Conservation (phyloP, 2,329 filamentous ascomycete species). For the Alternaria sp. region DNA sequence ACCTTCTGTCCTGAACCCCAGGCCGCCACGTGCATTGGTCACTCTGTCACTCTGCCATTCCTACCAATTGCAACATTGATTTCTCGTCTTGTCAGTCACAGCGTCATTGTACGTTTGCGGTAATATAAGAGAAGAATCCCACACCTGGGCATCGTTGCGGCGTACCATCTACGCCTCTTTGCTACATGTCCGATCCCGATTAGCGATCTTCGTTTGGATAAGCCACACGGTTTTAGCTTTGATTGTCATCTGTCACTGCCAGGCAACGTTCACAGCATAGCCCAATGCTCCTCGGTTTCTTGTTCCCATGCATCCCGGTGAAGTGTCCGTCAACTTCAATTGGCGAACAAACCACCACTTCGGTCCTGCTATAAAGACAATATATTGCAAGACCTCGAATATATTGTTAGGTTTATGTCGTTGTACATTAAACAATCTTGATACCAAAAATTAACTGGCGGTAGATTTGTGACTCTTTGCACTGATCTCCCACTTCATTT, state of each 20-base stretch:
- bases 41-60: not conserved
- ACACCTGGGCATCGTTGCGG: not conserved
- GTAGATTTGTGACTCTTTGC: not conserved
- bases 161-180: not conserved
- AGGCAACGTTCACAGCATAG: not conserved
- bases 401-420: not conserved
- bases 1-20: not conserved
- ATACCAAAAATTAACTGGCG: not conserved
- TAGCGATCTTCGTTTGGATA: not conserved
- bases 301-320: not conserved
- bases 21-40: not conserved
- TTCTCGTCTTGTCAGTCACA: not conserved
- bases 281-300: not conserved
- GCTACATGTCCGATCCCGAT: not conserved
- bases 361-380: not conserved
- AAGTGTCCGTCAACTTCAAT: not conserved
- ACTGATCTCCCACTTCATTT: not conserved
- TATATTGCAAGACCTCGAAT: not conserved
- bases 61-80: not conserved
- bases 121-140: not conserved
- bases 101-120: not conserved
- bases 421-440: not conserved
- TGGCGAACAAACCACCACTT: not conserved
- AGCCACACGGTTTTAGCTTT: not conserved
- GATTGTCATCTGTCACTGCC: not conserved